Evolutionary conservation across 75 land plant genomes (phyloP), one percentile per base, ranked within the genome.

Genomic region (Sequoiadendron giganteum): DNA sequence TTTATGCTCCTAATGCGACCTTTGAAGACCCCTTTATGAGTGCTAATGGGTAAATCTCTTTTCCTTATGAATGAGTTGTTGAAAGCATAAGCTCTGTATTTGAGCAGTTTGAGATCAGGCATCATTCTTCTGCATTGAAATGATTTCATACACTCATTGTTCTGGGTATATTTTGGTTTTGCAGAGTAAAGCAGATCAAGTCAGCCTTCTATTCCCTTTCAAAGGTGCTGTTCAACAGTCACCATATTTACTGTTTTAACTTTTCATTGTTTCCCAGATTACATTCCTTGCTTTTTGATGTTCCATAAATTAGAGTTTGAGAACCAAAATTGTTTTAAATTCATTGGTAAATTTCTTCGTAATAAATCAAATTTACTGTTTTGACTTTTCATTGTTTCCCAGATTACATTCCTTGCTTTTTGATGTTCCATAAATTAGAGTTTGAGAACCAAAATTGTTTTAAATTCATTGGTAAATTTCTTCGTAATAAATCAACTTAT

Each of bases 1-100:
- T 97, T 34, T 96, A 97, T 89, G 97, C 98, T n/a, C 92, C 95
- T 5, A 89, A 96, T 89, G 99, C 98, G 1, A 92, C 92, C 11
- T 97, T 97, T 90, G 99, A 97, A 87, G 99, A 97, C 56, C 98
- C 99, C 18, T 93, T 97, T 40, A 97, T 94, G 98, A 68, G 93
- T 72, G 99, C 99, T 68, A 90, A 93, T 43, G 98, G 99, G 98
- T 96, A 90, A 47, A 83, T 76, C 13, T 28, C 18, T n/a, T 85
- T 55, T 49, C 13, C 11, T 68, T 87, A 54, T 82, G 54, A 45
- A 47, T 45, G 43, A 47, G 47, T 47, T 82, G 32, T 10, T 82
- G n/a, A n/a, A 49, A 45, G 15, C 8, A 25, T 70, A 34, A 32
- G 47, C 16, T 87, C n/a, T 84, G 21, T 72, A 21, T 36, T 40